These are phyloP conservation scores for Hypoxylon lienhwacheense DNA, from an alignment of 495 filamentous ascomycete genomes.

Conservation along the genomic window DNA sequence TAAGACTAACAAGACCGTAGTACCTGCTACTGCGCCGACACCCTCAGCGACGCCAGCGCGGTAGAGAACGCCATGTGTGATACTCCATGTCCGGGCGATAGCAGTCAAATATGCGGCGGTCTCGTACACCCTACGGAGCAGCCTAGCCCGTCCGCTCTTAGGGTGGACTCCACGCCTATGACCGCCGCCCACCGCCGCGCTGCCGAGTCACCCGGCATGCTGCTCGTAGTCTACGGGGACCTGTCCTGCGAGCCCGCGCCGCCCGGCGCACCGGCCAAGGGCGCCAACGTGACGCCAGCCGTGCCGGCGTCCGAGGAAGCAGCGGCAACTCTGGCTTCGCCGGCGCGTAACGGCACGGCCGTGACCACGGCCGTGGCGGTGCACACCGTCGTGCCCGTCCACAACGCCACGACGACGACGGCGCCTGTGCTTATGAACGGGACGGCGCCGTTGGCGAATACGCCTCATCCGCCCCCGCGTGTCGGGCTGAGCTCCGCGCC, in stretches of 20 bases:
- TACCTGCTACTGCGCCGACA: slow-evolving; percentile 50
- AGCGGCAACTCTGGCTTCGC: slow-evolving; percentile 23
- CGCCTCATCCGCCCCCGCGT: no score
- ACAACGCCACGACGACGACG: not conserved
- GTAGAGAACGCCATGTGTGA: slow-evolving; percentile 19
- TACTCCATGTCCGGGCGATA: slow-evolving; percentile 24
- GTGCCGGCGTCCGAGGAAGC: slow-evolving; percentile 25
- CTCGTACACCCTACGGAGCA: not conserved
- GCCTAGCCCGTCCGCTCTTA: not conserved
- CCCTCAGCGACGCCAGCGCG: slow-evolving; percentile 59
- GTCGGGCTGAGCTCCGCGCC: no score
- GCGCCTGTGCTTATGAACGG: not conserved
- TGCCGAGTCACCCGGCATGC: not conserved
- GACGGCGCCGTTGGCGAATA: not conserved
- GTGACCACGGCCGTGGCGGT: slow-evolving; percentile 25
- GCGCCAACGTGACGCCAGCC: slow-evolving; percentile 25
- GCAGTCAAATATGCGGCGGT: slow-evolving; percentile 22
- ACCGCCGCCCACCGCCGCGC: not conserved
- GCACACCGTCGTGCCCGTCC: slow-evolving; percentile 30
- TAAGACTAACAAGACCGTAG: slow-evolving; percentile 9
- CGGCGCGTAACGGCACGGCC: slow-evolving; percentile 4
- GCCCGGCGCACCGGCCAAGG: slow-evolving; percentile 26
- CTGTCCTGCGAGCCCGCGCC: slow-evolving; percentile 10
- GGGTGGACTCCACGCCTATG: not conserved
- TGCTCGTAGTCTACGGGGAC: slow-evolving; percentile 31